Conservation (phyloP, 1,284 basidiomycete species). For the Leccinum solheimii region DNA sequence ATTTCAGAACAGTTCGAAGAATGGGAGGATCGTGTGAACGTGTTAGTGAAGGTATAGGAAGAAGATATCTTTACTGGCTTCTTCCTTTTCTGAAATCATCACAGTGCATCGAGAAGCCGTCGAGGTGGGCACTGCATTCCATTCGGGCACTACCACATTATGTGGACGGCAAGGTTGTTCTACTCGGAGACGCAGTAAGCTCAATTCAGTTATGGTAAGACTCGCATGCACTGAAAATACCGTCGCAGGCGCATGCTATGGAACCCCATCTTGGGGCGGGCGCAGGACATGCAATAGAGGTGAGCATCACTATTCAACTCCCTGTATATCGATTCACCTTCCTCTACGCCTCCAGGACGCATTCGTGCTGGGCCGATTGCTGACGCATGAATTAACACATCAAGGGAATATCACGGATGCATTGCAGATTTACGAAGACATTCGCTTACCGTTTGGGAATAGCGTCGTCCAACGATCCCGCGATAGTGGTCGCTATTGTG, state of each 20-base stretch:
- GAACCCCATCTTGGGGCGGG: slow-evolving; percentile 34
- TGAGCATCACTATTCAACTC: slow-evolving; percentile 6
- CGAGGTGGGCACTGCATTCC: slow-evolving; percentile 35
- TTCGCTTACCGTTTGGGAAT: slow-evolving; percentile 34
- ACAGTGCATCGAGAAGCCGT: slow-evolving; percentile 22
- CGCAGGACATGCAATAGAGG: slow-evolving; percentile 37
- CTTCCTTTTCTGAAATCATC: background rate
- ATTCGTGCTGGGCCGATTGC: slow-evolving; percentile 37
- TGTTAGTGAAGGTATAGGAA: slow-evolving; percentile 39
- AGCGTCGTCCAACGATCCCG: slow-evolving; percentile 7
- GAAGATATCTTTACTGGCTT: background rate
- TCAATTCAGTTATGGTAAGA: background rate
- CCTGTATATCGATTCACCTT: background rate
- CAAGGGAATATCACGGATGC: slow-evolving; percentile 22
- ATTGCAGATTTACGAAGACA: slow-evolving; percentile 33
- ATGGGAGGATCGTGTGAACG: slow-evolving; percentile 45
- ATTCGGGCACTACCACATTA: slow-evolving; percentile 33
- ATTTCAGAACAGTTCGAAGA: slow-evolving; percentile 33
- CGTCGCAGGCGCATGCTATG: slow-evolving; percentile 34
- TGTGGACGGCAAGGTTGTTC: slow-evolving; percentile 28
- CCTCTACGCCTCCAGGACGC: slow-evolving; percentile 32
- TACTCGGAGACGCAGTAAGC: slow-evolving; percentile 40
- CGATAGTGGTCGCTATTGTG: slow-evolving; percentile 3
- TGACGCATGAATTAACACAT: slow-evolving; percentile 30
- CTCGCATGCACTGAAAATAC: background rate